Base-by-base conservation (phyloP, 257 asterid genomes). In the Perilla frutescens region DNA sequence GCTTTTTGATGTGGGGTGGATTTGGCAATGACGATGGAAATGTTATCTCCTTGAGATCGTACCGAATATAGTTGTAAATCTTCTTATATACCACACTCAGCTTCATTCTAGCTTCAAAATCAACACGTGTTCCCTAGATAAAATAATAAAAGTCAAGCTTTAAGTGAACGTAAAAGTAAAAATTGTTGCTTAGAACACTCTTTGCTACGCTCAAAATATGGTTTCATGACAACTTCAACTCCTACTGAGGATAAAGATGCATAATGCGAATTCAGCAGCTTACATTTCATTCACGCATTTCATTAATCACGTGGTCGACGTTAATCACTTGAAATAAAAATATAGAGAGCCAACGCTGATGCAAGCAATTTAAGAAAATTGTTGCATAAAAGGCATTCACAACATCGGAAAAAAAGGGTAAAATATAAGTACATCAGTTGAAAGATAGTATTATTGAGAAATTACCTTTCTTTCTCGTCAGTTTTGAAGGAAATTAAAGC, bases 21-120 rank as follows among this genome's bases (percentile, higher is more conserved):
- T 95, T 87, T 20, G 98, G 98, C 80, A 92, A 80, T 64, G 98
- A 92, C 10, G 97, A 92, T 57, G 99, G 99, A 67, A 83, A 89
- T 57, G 89, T 96, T 66, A 92, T 92, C 78, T 95, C 99, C 82
- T 86, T 95, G 57, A 95, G 90, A 83, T 95, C 99, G 40, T 90
- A 77, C 1, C 96, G 89, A 37, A 92, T 87, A 67, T 92, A 92
- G 76, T 92, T 77, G 64, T 34, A 85, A 20, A 90, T 62, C 78
- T 92, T 90, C 84, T 83, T 86, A 76, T 84, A 80, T 12, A 80
- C 96, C 61, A 85, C 87, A 77, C 75, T 87, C 72, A 87, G 34
- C 90, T 91, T 93, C 90, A 87, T 89, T 64, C 73, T 70, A 63
- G 82, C 68, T 67, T 20, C 65, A 51, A 32, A 7, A 8, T 49